These are phyloP conservation scores for Apiospora hydei DNA, from an alignment of 2,329 filamentous ascomycete genomes.

Conservation along the genomic window DNA sequence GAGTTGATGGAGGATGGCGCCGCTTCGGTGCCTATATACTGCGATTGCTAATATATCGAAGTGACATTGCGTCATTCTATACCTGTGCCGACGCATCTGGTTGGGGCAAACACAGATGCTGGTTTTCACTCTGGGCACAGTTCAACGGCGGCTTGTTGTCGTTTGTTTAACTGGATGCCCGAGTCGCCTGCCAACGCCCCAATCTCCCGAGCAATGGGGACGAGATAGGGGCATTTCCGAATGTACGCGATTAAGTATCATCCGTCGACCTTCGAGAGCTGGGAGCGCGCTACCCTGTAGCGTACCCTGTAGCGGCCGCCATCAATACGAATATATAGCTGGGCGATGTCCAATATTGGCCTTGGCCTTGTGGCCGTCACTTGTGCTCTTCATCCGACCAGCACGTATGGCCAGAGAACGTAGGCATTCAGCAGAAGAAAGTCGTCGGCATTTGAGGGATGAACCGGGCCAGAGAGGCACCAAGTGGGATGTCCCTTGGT, in stretches of 20 bases:
- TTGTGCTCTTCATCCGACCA: background rate
- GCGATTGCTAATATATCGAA: background rate
- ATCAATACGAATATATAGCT: background rate
- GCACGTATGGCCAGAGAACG: background rate
- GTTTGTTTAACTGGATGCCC: background rate
- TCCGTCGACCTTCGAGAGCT: background rate
- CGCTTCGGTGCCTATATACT: background rate
- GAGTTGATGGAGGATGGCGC: background rate
- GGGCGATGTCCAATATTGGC: background rate
- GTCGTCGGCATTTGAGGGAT: background rate
- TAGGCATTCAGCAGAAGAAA: background rate
- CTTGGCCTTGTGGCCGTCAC: background rate
- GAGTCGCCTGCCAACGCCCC: background rate
- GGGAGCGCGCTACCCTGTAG: too few relatives aligned
- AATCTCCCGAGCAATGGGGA: background rate
- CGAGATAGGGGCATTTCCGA: background rate
- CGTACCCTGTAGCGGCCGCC: too few relatives aligned
- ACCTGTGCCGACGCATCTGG: background rate
- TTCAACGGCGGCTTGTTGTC: background rate
- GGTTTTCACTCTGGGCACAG: background rate
- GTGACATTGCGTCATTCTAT: background rate
- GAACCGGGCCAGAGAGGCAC: background rate
- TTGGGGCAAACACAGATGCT: background rate
- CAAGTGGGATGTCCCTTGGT: background rate
- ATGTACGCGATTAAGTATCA: background rate